Evolutionary conservation across 2,329 filamentous ascomycete species (phyloP), one percentile per base, ranked within the genome.

Genomic region (Colletotrichum lentis): DNA sequence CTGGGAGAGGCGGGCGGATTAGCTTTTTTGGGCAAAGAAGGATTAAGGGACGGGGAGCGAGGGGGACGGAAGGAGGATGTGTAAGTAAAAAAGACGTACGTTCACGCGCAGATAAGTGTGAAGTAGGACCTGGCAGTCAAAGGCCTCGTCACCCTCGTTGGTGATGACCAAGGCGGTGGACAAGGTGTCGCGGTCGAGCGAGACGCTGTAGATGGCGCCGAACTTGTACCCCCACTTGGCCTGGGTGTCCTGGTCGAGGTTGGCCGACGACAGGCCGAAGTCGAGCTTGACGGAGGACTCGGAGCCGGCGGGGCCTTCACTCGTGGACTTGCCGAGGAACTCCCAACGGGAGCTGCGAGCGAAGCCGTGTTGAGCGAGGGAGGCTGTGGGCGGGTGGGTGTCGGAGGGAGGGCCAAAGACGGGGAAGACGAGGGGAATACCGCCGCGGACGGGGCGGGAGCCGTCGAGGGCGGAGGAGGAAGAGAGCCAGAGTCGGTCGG

Each of bases 351-450:
- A 92, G 76, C 88, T 94, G 73, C 96, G 93, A 46, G 95, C 96
- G 80, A 99, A 97, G 73, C 96, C 96, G 82, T 98, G 96, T 81
- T 97, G 94, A 3, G 94, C 90, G 31, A 99, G 90, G 72, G 87
- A 83, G 59, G 88, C 88, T 35, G 93, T 96, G n/a, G 91, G 85
- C 72, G 91, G 88, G 78, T 94, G 90, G 27, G 62, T 62, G 72
- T 90, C 85, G 60, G 92, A 90, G 14, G 91, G 88, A 47, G 91
- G 91, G 37, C 96, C 96, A 77, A 99, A 99, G 77, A 94, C 94
- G 10, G 95, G 95, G 77, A 97, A 98, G 43, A 97, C 94, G 59
- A 98, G 82, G 5, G 95, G 95, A 73, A 98, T 93, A 16, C 95
- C 95, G 64, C 96, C 96, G 71, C 96, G 87, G 60, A 98, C 94